Percentiles rank a stretch among this genome's conserved stretches.
These are phyloP conservation scores for Ramularia endophylla DNA, from an alignment of 2,329 filamentous ascomycete genomes.

Conservation along the genomic window DNA sequence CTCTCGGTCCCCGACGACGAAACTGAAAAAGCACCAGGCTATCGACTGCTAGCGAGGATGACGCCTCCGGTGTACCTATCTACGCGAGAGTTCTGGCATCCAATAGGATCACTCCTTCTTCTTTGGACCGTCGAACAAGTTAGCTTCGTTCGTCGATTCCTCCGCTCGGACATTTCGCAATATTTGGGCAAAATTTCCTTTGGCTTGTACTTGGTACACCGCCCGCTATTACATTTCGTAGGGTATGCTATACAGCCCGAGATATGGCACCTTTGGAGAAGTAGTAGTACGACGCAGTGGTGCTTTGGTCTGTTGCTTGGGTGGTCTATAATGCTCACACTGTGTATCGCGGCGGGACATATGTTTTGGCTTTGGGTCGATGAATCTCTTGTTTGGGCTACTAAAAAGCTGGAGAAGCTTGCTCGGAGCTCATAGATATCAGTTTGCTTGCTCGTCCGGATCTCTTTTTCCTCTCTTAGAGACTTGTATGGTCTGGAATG, in stretches of 20 bases:
- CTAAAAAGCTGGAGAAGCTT: slow-evolving; percentile 11
- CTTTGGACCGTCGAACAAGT: slow-evolving; percentile 9
- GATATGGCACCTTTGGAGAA: slow-evolving; percentile 7
- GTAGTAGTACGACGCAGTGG: slow-evolving; percentile 2
- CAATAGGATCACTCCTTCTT: slow-evolving; percentile 5
- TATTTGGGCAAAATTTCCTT: slow-evolving; percentile 14
- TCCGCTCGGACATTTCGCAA: slow-evolving; percentile 8
- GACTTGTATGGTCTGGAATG: no score
- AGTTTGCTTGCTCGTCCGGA: no score
- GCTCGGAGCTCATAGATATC: no score
- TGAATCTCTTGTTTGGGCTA: slow-evolving; percentile 8
- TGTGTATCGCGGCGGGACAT: slow-evolving; percentile 6
- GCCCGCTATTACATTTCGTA: slow-evolving; percentile 9
- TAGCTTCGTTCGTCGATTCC: background rate
- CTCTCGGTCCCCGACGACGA: slow-evolving; percentile 14
- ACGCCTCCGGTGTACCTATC: slow-evolving; percentile 2
- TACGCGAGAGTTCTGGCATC: slow-evolving; percentile 6
- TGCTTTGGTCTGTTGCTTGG: slow-evolving; percentile 6
- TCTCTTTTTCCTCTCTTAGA: no score
- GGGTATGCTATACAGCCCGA: slow-evolving; percentile 10
- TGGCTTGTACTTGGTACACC: slow-evolving; percentile 14
- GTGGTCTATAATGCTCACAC: slow-evolving; percentile 9
- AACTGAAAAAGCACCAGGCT: slow-evolving; percentile 7
- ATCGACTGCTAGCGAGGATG: background rate
- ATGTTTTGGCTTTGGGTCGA: slow-evolving; percentile 11